These are phyloP conservation scores for Trebouxia sp. DNA, from an alignment of 139 green algal species.

Conservation along the genomic window DNA sequence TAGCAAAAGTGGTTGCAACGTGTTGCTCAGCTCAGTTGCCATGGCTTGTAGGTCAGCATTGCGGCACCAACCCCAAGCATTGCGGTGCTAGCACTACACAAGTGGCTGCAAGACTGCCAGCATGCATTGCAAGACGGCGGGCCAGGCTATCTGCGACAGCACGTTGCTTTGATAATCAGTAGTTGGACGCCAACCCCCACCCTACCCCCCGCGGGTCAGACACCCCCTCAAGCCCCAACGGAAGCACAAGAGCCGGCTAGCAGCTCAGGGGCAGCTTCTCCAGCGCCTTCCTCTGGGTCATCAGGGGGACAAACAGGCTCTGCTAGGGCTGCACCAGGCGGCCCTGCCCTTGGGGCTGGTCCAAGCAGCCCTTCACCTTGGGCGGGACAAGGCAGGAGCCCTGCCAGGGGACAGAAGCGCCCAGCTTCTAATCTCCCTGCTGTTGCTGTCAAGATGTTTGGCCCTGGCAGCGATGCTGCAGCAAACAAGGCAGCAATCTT, in stretches of 20 bases:
- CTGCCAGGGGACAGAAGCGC: background rate
- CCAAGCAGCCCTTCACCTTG: background rate
- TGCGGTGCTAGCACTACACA: slow-evolving; percentile 5
- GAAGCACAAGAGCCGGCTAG: background rate
- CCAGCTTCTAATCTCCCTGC: background rate
- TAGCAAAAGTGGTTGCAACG: too few relatives aligned
- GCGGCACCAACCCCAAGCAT: background rate
- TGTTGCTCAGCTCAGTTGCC: too few relatives aligned
- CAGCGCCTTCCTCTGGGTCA: too few relatives aligned
- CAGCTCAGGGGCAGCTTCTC: background rate
- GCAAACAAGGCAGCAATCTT: background rate
- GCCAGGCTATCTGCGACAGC: background rate
- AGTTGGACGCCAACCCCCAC: background rate
- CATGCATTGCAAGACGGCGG: background rate
- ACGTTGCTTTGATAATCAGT: background rate
- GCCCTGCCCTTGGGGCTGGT: background rate
- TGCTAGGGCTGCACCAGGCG: background rate
- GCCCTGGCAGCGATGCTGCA: background rate
- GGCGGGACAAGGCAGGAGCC: background rate
- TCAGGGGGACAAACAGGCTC: background rate
- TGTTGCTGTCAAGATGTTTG: slow-evolving; percentile 1
- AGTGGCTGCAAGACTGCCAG: slow-evolving; percentile 9
- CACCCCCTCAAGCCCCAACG: background rate
- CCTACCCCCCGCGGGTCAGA: background rate
- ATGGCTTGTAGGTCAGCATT: slow-evolving; percentile 1